Percentiles rank a stretch among this genome's conserved stretches.
Conservation (phyloP, 306 rosid species). For the Vachellia collinsii region DNA sequence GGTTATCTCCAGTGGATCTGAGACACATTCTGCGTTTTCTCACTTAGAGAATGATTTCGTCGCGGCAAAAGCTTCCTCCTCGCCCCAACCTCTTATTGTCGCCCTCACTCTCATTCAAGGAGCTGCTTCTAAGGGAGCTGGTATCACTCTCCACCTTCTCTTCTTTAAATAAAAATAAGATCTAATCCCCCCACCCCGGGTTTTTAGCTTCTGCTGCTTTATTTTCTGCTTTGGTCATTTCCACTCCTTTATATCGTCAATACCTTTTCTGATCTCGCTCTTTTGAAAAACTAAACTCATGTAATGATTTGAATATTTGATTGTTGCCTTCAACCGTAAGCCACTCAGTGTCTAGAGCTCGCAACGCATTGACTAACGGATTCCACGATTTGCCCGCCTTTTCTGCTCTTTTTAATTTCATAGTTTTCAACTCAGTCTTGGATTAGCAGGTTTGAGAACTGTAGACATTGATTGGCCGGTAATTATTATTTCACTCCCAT, state of each 20-base stretch:
- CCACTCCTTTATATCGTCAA: not conserved
- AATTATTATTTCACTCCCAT: not conserved
- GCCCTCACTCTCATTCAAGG: conserved; percentile 70
- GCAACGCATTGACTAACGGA: not conserved
- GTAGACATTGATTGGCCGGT: not conserved
- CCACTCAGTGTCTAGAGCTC: not conserved
- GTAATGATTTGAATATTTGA: conserved; percentile 15
- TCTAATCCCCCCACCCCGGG: not conserved
- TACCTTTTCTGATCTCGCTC: not conserved
- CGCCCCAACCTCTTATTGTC: conserved; percentile 56
- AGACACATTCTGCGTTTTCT: conserved; percentile 34
- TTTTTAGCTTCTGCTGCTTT: not conserved
- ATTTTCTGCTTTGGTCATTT: not conserved
- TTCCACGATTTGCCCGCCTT: not conserved
- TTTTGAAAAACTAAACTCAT: not conserved
- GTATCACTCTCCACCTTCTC: conserved; percentile 35
- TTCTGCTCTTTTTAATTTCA: not conserved
- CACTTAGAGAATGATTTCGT: conserved; percentile 41
- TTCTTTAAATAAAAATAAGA: not conserved
- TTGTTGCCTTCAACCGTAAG: conserved; percentile 37
- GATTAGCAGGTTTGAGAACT: not conserved
- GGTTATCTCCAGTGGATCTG: conserved; percentile 45
- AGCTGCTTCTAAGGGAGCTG: conserved; percentile 84
- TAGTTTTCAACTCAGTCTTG: not conserved
- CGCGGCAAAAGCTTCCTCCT: conserved; percentile 31